Conservation (phyloP, 768 basidiomycete species). For the Lactifluus subvellereus region DNA sequence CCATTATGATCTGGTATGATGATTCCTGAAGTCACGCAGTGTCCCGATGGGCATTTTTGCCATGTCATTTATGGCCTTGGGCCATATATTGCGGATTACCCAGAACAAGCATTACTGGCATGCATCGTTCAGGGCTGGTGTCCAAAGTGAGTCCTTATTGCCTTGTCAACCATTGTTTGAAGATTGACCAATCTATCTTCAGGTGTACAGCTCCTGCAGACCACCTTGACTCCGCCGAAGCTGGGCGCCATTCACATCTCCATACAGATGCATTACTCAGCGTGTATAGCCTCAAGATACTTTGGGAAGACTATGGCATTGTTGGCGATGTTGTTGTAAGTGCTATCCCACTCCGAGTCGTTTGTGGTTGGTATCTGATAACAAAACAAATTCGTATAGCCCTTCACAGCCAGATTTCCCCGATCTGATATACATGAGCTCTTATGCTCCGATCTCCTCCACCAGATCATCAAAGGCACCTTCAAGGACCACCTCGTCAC, state of each 20-base stretch:
- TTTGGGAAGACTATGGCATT: no score
- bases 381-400: no score
- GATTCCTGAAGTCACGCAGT: background rate
- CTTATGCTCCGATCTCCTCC: background rate
- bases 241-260: no score
- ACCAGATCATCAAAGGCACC: conserved; percentile 26
- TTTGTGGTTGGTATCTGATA: no score
- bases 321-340: no score
- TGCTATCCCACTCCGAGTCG: no score
- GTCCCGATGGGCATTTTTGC: conserved; percentile 33
- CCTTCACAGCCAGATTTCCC: background rate
- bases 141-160: conserved; percentile 18
- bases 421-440: background rate
- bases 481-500: conserved; percentile 4
- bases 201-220: no score
- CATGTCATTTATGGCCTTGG: conserved; percentile 31
- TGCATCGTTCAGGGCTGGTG: conserved; percentile 33
- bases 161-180: no score
- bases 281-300: no score
- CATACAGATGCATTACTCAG: no score
- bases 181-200: no score
- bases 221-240: no score
- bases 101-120: conserved; percentile 23
- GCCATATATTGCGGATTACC: conserved; percentile 37
- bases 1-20: conserved; percentile 22